phyloP scores from a whole-genome alignment of 225 moss, liverwort and hornwort genomes.

The Physcomitrellopsis africana region DNA sequence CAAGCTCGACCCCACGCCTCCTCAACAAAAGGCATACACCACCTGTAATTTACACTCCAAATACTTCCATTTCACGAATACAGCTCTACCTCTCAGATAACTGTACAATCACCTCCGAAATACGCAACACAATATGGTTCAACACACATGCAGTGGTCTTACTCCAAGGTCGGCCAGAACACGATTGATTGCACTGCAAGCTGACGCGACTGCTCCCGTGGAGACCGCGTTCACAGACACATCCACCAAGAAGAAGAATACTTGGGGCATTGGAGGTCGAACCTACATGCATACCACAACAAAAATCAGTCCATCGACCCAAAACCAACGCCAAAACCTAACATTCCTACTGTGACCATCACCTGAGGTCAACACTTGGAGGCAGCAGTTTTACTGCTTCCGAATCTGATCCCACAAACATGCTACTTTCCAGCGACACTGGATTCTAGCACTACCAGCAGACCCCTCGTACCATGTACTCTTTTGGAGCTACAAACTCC shows the following conservation, averaged over 20 bases:
- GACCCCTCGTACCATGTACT: slow-evolving; percentile 67
- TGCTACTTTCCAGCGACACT: not conserved
- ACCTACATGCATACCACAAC: slow-evolving; percentile 50
- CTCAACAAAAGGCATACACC: no score
- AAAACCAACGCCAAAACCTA: not conserved
- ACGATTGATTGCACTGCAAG: slow-evolving; percentile 91
- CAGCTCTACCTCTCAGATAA: no score
- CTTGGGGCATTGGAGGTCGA: slow-evolving; percentile 92
- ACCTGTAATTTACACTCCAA: no score
- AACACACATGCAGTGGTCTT: slow-evolving; percentile 31
- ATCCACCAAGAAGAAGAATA: slow-evolving; percentile 92
- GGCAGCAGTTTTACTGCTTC: not conserved
- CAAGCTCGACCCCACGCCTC: no score
- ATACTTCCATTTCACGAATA: no score
- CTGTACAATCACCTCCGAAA: no score
- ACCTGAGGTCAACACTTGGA: slow-evolving; percentile 3
- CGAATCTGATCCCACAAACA: slow-evolving; percentile 2
- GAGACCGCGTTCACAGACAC: slow-evolving; percentile 88
- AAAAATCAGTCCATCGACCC: not conserved
- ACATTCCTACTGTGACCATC: not conserved
- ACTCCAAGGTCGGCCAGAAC: slow-evolving; percentile 87
- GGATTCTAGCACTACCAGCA: not conserved
- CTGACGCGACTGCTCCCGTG: slow-evolving; percentile 85
- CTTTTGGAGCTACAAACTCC: slow-evolving; percentile 95
- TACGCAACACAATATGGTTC: no score